Base-by-base conservation (phyloP, 139 green algal species). In the Coccomyxa sp. region DNA sequence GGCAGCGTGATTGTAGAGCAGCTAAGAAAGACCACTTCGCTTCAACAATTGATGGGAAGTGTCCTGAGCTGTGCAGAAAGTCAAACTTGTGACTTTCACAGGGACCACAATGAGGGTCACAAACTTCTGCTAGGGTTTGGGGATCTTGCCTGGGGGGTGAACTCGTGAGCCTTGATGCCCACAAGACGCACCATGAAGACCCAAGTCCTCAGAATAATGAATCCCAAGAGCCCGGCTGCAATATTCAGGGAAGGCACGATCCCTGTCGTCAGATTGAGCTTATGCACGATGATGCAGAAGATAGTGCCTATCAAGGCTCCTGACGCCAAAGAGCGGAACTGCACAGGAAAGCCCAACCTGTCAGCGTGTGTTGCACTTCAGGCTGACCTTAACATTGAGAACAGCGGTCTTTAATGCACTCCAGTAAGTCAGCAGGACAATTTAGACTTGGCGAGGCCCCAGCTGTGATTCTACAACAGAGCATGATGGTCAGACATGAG, bases 201-300 rank as follows among this genome's bases (percentile, higher is more conserved):
- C n/a, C 22, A 75, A 9, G 38, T 37, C 58, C 68, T 80, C 9
- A 75, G 16, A 0, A 64, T 29, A 35, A 80, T 50, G 50, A 81
- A 84, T 31, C 75, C 80, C n/a, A 84, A 69, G 36, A 84, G 75
- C 24, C 68, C 70, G 39, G 80, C 70, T 22, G 75, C 70, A 24
- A 84, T 78, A 54, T 68, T 74, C 12, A 84, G 80, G 6, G 70
- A 75, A 22, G 80, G 80, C n/a, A 80, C 80, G 79, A 83, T 74
- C 18, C 78, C 78, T 22, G 74, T 68, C 8, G 71, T 76, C n/a
- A 76, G 35, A 10, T 10, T 37, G 0, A 76, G 71, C 50, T 82
- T 82, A 9, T 55, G 41, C 4, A 58, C 38, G 50, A 82, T 82
- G 35, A 78, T 73, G 36, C 40, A 58, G 70, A 82, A 78, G 8